These are phyloP conservation scores for Psilocybe azurescens DNA, from an alignment of 768 basidiomycete genomes.

Conservation along the genomic window DNA sequence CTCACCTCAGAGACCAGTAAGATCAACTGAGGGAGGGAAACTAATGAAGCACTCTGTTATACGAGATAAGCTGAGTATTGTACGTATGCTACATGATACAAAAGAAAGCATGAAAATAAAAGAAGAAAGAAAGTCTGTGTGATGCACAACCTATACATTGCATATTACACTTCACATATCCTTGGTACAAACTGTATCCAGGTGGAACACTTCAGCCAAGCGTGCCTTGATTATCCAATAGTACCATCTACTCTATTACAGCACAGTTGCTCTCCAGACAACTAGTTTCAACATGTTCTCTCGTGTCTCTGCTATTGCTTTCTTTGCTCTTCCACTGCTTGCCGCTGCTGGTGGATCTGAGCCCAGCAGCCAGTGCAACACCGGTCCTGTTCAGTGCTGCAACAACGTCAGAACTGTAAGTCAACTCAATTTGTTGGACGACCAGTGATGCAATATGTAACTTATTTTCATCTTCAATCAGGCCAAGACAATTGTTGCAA, in stretches of 20 bases:
- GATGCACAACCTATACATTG: too few relatives aligned
- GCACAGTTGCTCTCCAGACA: neutral
- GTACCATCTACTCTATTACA: neutral
- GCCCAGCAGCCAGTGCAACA: slow-evolving; percentile 23
- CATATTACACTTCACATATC: too few relatives aligned
- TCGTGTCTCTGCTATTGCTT: slow-evolving; percentile 23
- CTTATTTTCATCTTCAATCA: neutral
- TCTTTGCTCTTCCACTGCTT: slow-evolving; percentile 27
- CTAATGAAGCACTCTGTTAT: too few relatives aligned
- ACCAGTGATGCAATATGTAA: neutral
- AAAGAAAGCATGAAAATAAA: too few relatives aligned
- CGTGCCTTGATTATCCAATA: too few relatives aligned
- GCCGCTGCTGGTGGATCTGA: slow-evolving; percentile 16
- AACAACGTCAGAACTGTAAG: slow-evolving; percentile 22
- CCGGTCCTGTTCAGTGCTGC: slow-evolving; percentile 27
- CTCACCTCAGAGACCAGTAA: too few relatives aligned
- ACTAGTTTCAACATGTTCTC: slow-evolving; percentile 23
- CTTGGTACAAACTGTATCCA: too few relatives aligned
- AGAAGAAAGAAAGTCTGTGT: too few relatives aligned
- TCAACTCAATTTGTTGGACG: neutral
- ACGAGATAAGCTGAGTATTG: too few relatives aligned
- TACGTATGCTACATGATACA: too few relatives aligned
- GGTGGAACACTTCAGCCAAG: too few relatives aligned
- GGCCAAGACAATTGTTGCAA: neutral
- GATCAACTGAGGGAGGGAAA: too few relatives aligned